Conservation (phyloP, 2,329 filamentous ascomycete species). For the Verticillium longisporum region DNA sequence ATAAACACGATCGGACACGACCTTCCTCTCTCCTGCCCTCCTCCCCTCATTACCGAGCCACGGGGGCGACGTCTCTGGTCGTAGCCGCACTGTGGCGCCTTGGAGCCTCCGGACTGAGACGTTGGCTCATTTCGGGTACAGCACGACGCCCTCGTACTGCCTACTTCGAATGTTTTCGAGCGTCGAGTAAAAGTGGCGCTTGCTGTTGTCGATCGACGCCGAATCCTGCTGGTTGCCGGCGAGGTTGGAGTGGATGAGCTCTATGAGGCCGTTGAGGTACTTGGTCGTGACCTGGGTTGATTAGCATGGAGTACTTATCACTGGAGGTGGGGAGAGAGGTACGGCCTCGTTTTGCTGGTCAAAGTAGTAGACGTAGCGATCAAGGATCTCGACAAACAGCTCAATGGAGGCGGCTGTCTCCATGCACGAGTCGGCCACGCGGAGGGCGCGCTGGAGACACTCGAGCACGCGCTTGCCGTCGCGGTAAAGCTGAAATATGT, state of each 20-base stretch:
- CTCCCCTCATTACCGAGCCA: neutral
- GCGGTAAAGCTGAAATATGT: slow-evolving; percentile 69
- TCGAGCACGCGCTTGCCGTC: slow-evolving; percentile 96
- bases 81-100: too few species aligned
- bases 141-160: slow-evolving; percentile 87
- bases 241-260: slow-evolving; percentile 95
- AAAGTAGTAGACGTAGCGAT: slow-evolving; percentile 98
- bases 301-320: neutral
- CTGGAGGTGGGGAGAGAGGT: slow-evolving; percentile 18
- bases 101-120: too few species aligned
- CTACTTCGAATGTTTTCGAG: slow-evolving; percentile 87
- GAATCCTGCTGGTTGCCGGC: slow-evolving; percentile 78
- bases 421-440: slow-evolving; percentile 98
- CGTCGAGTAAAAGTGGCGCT: slow-evolving; percentile 90
- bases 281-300: slow-evolving; percentile 73
- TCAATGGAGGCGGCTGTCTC: slow-evolving; percentile 96
- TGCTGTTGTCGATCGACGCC: slow-evolving; percentile 77
- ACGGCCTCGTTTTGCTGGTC: slow-evolving; percentile 97
- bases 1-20: neutral
- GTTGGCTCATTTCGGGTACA: slow-evolving; percentile 41
- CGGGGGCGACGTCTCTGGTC: too few species aligned
- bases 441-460: slow-evolving; percentile 87
- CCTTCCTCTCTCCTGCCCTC: neutral
- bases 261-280: slow-evolving; percentile 95
- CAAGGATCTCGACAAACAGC: slow-evolving; percentile 95